These are phyloP conservation scores for Setomelanomma holmii DNA, from an alignment of 2,329 filamentous ascomycete genomes.

Conservation along the genomic window DNA sequence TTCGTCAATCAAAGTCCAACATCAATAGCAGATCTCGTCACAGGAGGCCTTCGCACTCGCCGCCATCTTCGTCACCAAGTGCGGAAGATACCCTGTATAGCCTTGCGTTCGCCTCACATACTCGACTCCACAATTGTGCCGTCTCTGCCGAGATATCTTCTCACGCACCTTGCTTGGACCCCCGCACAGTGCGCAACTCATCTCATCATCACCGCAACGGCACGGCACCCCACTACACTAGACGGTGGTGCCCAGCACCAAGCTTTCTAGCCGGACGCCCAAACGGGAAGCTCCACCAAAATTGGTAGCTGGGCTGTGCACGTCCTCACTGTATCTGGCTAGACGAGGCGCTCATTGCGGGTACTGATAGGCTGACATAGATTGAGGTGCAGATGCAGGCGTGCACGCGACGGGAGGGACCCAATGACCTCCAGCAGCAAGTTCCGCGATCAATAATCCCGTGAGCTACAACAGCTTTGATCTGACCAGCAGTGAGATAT, in stretches of 20 bases:
- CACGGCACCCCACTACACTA: conserved; percentile 1
- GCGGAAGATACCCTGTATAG: not conserved
- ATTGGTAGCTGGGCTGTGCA: conserved; percentile 9
- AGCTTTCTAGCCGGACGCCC: conserved; percentile 6
- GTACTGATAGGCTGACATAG: conserved; percentile 14
- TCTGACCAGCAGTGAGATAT: not conserved
- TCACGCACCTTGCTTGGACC: not conserved
- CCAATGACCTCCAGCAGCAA: conserved; percentile 6
- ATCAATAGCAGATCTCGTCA: not conserved
- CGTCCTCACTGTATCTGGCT: conserved; percentile 8
- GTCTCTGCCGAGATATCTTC: not conserved
- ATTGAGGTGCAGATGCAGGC: conserved; percentile 14
- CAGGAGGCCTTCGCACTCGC: not conserved
- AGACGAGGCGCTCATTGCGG: conserved; percentile 7
- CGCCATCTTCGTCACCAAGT: not conserved
- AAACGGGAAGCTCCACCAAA: conserved; percentile 14
- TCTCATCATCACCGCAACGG: conserved; percentile 3
- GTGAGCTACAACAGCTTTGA: conserved; percentile 1
- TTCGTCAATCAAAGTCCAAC: not conserved
- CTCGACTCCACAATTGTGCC: conserved; percentile 1
- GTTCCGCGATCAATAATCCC: not conserved
- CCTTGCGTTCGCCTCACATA: not conserved
- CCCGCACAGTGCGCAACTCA: conserved; percentile 1
- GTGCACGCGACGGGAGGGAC: conserved; percentile 2
- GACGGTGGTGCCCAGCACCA: conserved; percentile 2